Evolutionary conservation across 1,284 basidiomycete species (phyloP).

Genomic region (Marasmius fiardii): DNA sequence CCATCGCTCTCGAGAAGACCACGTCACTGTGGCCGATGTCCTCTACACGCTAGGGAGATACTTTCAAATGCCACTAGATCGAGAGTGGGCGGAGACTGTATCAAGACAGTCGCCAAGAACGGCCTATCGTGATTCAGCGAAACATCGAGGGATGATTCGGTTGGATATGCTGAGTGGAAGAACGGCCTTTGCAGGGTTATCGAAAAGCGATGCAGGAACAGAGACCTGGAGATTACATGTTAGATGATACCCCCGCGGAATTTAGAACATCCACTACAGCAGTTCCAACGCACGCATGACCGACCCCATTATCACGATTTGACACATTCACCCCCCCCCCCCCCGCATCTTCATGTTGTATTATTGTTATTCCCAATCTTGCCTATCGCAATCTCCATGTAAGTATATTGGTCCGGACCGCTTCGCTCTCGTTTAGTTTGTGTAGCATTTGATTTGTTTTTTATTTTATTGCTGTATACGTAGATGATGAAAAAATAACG

Average conservation of each 20-base stretch:
- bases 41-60: not conserved
- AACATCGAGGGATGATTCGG: not conserved
- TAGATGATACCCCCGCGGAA: not conserved
- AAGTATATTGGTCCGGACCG: not conserved
- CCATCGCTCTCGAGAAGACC: not conserved
- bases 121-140: not conserved
- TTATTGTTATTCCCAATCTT: too few species aligned
- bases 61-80: not conserved
- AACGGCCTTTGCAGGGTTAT: not conserved
- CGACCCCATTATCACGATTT: not conserved
- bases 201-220: not conserved
- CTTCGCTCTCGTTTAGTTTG: too few species aligned
- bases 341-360: not conserved
- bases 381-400: not conserved
- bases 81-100: not conserved
- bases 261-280: not conserved
- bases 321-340: too few species aligned
- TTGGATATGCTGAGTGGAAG: not conserved
- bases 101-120: not conserved
- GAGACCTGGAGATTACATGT: not conserved
- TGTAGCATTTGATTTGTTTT: too few species aligned
- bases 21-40: conserved; percentile 7
- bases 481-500: too few species aligned
- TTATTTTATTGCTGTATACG: too few species aligned
- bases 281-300: not conserved